Conservation (phyloP, 2,329 filamentous ascomycete genomes). For the Penicillium sp. region DNA sequence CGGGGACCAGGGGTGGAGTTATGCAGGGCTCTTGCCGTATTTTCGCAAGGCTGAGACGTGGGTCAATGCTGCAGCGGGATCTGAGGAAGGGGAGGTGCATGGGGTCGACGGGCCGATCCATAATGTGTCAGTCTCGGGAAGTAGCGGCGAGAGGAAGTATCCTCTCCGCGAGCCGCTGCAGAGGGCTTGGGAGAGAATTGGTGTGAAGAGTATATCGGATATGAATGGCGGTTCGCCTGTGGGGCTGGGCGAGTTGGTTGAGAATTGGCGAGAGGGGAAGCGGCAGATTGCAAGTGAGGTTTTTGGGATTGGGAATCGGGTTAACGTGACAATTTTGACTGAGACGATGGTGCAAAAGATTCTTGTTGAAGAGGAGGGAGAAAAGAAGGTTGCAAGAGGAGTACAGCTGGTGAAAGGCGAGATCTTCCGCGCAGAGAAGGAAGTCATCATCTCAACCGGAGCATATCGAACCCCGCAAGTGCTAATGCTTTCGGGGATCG, state of each 20-base stretch:
- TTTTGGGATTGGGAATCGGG: conserved; percentile 28
- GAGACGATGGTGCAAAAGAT: conserved; percentile 28
- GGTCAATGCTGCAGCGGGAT: conserved; percentile 25
- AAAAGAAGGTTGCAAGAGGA: conserved; percentile 27
- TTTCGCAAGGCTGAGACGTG: conserved; percentile 47
- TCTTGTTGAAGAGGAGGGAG: conserved; percentile 6
- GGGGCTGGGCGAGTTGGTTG: conserved; percentile 35
- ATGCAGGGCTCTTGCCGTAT: conserved; percentile 53
- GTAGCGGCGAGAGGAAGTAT: conserved; percentile 39
- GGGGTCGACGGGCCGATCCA: conserved; percentile 36
- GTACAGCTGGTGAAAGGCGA: conserved; percentile 32
- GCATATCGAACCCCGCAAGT: conserved; percentile 39
- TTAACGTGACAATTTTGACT: conserved; percentile 20
- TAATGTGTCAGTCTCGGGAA: conserved; percentile 20
- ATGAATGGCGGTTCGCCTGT: conserved; percentile 34
- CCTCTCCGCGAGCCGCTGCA: conserved; percentile 43
- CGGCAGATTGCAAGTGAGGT: conserved; percentile 35
- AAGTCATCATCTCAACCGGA: conserved; percentile 41
- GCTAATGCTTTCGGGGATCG: conserved; percentile 43
- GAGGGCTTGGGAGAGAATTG: conserved; percentile 45
- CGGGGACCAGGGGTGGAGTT: conserved; percentile 52
- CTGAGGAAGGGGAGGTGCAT: conserved; percentile 27
- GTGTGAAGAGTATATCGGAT: conserved; percentile 32
- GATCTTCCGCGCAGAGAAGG: conserved; percentile 30
- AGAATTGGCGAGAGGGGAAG: conserved; percentile 33